These are phyloP conservation scores for Gossypium gossypioides DNA, from an alignment of 441 rosid species.

Conservation along the genomic window DNA sequence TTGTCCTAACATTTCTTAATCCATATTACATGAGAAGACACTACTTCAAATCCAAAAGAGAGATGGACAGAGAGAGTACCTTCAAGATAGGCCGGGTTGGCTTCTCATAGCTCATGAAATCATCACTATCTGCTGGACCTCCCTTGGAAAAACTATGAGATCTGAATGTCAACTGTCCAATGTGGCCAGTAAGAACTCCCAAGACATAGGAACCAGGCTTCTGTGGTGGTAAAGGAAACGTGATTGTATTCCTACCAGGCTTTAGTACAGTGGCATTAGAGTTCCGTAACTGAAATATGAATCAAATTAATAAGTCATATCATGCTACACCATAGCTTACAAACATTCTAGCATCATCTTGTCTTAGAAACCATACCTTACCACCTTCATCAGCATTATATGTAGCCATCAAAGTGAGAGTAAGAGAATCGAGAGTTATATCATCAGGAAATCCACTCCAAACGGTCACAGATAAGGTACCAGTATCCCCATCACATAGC, in stretches of 20 bases:
- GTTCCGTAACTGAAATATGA: constrained; percentile 60
- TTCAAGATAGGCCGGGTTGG: constrained; percentile 89
- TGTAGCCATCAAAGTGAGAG: constrained; percentile 80
- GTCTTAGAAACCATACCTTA: constrained; percentile 45
- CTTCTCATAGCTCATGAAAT: constrained; percentile 93
- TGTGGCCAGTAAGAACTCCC: constrained; percentile 91
- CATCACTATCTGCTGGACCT: constrained; percentile 93
- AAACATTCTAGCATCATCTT: background rate
- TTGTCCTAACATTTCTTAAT: background rate
- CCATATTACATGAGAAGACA: background rate
- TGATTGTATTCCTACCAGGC: constrained; percentile 65
- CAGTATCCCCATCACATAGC: constrained; percentile 96
- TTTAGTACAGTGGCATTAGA: constrained; percentile 56
- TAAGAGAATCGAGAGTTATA: constrained; percentile 85
- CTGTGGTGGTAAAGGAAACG: constrained; percentile 76
- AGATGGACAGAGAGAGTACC: constrained; percentile 31
- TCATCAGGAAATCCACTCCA: constrained; percentile 99
- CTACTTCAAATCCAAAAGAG: background rate
- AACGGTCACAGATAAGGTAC: constrained; percentile 70
- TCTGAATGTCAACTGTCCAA: constrained; percentile 84
- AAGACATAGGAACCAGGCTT: constrained; percentile 91
- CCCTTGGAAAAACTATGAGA: constrained; percentile 96
- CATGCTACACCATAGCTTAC: constrained; percentile 1
- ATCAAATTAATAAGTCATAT: constrained; percentile 14
- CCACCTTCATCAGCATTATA: constrained; percentile 81